Conservation (phyloP, 2,329 filamentous ascomycete genomes). For the Fusarium setosum region DNA sequence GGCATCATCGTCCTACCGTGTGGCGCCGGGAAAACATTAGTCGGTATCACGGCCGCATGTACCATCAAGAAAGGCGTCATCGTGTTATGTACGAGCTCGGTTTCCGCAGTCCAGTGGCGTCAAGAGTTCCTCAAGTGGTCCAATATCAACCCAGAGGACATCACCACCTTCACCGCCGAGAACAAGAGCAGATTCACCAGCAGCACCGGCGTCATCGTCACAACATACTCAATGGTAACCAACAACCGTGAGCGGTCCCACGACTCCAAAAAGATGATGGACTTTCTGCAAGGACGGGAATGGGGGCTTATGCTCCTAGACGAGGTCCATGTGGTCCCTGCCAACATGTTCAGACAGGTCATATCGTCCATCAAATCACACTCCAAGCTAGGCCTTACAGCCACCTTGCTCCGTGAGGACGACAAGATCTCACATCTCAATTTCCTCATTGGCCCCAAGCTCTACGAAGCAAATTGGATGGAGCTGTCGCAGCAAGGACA, state of each 20-base stretch:
- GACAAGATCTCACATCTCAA: constrained; percentile 96
- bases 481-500: constrained; percentile 92
- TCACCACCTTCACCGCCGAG: constrained; percentile 89
- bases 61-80: constrained; percentile 94
- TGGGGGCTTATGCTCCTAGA: constrained; percentile 95
- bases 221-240: constrained; percentile 94
- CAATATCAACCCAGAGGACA: constrained; percentile 85
- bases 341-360: constrained; percentile 90
- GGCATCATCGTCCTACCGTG: constrained; percentile 95
- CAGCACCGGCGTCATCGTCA: constrained; percentile 90
- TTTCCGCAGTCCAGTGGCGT: constrained; percentile 94
- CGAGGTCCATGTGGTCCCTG: constrained; percentile 93
- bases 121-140: constrained; percentile 96
- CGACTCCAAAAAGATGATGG: constrained; percentile 92
- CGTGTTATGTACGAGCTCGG: constrained; percentile 90
- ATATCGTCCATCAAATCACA: constrained; percentile 89
- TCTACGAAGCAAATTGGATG: constrained; percentile 98
- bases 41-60: constrained; percentile 93
- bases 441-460: constrained; percentile 90
- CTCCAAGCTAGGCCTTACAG: constrained; percentile 89
- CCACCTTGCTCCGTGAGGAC: constrained; percentile 89
- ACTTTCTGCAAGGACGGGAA: constrained; percentile 83
- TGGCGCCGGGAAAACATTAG: constrained; percentile 93
- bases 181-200: constrained; percentile 83
- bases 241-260: constrained; percentile 83